phyloP scores from a whole-genome alignment of 1,284 basidiomycete species.

The Malassezia equina region DNA sequence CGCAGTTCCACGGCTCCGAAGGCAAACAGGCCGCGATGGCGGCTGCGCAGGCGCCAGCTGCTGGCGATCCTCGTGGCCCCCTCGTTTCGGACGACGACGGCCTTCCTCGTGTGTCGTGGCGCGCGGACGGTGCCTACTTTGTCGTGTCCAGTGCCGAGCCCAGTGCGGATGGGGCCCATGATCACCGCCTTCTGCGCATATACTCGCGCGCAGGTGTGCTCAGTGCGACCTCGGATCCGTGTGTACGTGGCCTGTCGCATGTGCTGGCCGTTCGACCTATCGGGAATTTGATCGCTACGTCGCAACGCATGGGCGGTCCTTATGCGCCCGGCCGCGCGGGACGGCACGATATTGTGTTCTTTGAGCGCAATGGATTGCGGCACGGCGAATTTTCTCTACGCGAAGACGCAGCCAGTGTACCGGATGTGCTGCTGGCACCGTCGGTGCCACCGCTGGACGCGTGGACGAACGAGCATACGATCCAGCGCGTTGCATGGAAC shows the following conservation, averaged over 20 bases:
- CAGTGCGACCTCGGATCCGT: conserved; percentile 69
- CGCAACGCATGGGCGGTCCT: conserved; percentile 67
- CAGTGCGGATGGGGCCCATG: conserved; percentile 11
- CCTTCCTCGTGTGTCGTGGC: conserved; percentile 72
- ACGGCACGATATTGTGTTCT: conserved; percentile 81
- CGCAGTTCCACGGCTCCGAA: conserved; percentile 92
- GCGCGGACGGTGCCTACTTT: conserved; percentile 83
- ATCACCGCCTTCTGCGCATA: conserved; percentile 61
- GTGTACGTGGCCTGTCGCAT: conserved; percentile 70
- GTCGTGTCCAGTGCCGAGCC: conserved; percentile 64
- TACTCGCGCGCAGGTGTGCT: conserved; percentile 59
- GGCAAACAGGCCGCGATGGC: conserved; percentile 70
- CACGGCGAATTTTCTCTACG: conserved; percentile 77
- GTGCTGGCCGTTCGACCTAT: conserved; percentile 74
- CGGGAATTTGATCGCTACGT: conserved; percentile 69
- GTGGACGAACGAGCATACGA: conserved; percentile 50
- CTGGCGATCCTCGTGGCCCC: conserved; percentile 32
- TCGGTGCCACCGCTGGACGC: conserved; percentile 6
- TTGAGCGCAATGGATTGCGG: conserved; percentile 84
- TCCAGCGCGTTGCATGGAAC: conserved; percentile 75
- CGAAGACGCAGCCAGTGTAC: conserved; percentile 49
- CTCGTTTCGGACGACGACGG: conserved; percentile 60
- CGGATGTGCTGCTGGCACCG: conserved; percentile 34
- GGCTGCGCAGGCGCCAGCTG: conserved; percentile 51
- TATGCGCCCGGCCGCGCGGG: conserved; percentile 41